These are phyloP conservation scores for Pleoardoris graminearum DNA, from an alignment of 2,329 filamentous ascomycete species.

Conservation along the genomic window DNA sequence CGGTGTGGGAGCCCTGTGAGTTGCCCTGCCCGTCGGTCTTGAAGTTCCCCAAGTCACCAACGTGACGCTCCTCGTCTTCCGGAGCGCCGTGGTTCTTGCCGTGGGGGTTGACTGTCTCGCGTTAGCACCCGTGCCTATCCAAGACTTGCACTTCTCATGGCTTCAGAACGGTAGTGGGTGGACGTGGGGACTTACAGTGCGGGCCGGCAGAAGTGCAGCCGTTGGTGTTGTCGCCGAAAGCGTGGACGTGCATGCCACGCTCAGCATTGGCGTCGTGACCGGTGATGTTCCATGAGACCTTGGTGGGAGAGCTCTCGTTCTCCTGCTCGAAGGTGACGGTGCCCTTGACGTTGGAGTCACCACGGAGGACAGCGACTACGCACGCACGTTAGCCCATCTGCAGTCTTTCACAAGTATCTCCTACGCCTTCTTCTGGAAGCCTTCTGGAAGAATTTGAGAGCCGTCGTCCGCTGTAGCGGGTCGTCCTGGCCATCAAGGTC, in stretches of 20 bases:
- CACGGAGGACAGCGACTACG: constrained; percentile 91
- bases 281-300: constrained; percentile 86
- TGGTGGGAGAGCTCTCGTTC: constrained; percentile 79
- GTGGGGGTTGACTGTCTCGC: constrained; percentile 82
- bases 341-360: constrained; percentile 93
- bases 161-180: too few relatives aligned
- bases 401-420: background rate
- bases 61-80: constrained; percentile 80
- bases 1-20: constrained; percentile 75
- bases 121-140: constrained; percentile 18
- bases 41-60: constrained; percentile 97
- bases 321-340: constrained; percentile 95
- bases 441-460: constrained; percentile 1
- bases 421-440: background rate
- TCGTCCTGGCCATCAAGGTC: constrained; percentile 36
- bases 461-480: background rate
- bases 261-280: constrained; percentile 93
- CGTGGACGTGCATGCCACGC: constrained; percentile 98
- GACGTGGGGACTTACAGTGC: constrained; percentile 94
- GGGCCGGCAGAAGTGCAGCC: constrained; percentile 97
- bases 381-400: constrained; percentile 2
- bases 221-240: constrained; percentile 99
- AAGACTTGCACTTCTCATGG: too few relatives aligned
- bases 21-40: constrained; percentile 93
- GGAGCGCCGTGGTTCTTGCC: constrained; percentile 91